Evolutionary conservation across 495 filamentous ascomycete species (phyloP).

Genomic region (Pseudevernia furfuracea): DNA sequence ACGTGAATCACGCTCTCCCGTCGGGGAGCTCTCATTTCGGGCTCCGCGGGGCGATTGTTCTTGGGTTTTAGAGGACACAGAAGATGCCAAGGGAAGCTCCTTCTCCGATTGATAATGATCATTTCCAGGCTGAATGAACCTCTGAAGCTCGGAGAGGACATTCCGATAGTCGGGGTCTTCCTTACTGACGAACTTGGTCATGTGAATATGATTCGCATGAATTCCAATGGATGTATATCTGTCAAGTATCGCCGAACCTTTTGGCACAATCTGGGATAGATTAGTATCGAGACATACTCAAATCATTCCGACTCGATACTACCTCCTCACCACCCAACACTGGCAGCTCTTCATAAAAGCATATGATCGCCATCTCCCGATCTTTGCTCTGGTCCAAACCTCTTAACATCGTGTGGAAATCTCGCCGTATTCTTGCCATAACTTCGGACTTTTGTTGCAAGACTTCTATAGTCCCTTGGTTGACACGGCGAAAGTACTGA

Average conservation of each 20-base stretch:
- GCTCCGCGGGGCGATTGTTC: no score
- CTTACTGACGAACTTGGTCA: slow-evolving; percentile 32
- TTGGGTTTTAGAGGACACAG: no score
- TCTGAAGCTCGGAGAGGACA: slow-evolving; percentile 17
- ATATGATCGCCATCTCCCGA: slow-evolving; percentile 4
- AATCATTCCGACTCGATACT: neutral
- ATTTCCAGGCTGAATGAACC: no score
- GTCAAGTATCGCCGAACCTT: slow-evolving; percentile 35
- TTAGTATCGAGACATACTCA: slow-evolving; percentile 4
- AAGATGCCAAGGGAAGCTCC: no score
- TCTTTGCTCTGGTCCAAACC: neutral
- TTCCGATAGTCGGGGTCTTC: slow-evolving; percentile 28
- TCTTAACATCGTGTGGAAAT: slow-evolving; percentile 19
- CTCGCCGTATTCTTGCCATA: slow-evolving; percentile 15
- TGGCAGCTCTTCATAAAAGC: slow-evolving; percentile 25
- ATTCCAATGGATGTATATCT: slow-evolving; percentile 34
- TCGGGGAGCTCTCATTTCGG: no score
- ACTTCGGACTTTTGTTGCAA: slow-evolving; percentile 17
- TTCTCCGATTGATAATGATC: no score
- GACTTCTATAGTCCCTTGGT: neutral
- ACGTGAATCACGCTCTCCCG: no score
- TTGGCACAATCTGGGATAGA: slow-evolving; percentile 33
- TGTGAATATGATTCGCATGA: slow-evolving; percentile 38
- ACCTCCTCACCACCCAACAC: slow-evolving; percentile 21
- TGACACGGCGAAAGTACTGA: slow-evolving; percentile 8